Conservation (phyloP, 2,329 filamentous ascomycete genomes). For the Calonectria fujianensis region DNA sequence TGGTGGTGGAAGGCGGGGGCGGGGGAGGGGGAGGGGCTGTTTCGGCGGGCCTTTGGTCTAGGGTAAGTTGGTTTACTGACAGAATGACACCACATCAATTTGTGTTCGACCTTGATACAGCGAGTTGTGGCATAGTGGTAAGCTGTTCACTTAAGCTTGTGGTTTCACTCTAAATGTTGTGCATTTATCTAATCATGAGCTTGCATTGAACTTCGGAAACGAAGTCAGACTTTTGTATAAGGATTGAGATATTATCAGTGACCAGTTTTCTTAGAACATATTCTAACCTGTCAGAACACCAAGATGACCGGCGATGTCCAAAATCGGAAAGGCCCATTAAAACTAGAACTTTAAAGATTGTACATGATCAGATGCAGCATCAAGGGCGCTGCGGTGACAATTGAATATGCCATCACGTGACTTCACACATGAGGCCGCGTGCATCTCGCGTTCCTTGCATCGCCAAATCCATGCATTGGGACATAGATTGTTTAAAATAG, state of each 20-base stretch:
- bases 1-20: conserved; percentile 51
- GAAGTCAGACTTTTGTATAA: background rate
- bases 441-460: conserved; percentile 11
- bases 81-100: background rate
- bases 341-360: background rate
- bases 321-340: background rate
- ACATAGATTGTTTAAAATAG: background rate
- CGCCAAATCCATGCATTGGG: background rate
- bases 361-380: background rate
- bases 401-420: background rate
- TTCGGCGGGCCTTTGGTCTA: conserved; percentile 24
- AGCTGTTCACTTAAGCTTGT: too few species aligned
- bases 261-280: background rate
- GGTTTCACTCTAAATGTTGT: background rate
- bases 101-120: background rate
- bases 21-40: conserved; percentile 46
- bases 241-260: background rate
- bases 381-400: background rate
- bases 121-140: too few species aligned
- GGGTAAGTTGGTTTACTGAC: conserved; percentile 2
- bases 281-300: background rate
- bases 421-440: conserved; percentile 18
- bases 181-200: background rate
- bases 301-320: too few species aligned
- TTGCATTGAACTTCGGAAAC: background rate